These are phyloP conservation scores for Pterocarpus macrocarpus DNA, from an alignment of 306 rosid genomes.

Conservation along the genomic window DNA sequence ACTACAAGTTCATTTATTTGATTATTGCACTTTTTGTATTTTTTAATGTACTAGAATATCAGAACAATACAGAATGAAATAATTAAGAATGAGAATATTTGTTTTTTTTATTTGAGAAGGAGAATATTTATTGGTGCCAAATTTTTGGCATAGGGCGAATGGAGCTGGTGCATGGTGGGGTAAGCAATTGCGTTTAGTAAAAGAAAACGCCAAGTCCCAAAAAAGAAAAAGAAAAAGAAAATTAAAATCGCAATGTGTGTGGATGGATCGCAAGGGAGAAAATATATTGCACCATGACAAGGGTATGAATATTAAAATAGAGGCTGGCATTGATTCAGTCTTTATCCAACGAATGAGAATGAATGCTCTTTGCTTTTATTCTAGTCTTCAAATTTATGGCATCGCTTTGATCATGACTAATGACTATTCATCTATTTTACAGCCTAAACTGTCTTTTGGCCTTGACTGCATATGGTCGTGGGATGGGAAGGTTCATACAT, in stretches of 20 bases:
- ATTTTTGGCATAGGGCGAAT: not conserved
- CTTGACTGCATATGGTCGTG: no score
- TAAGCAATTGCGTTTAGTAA: not conserved
- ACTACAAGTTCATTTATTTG: no score
- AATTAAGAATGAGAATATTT: no score
- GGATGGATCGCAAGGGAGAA: not conserved
- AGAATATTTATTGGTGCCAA: not conserved
- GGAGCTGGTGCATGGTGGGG: not conserved
- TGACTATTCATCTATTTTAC: not conserved
- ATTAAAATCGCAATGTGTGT: no score
- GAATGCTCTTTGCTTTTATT: not conserved
- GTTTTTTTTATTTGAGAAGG: not conserved
- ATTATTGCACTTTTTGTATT: no score
- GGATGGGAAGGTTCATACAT: no score
- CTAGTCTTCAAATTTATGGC: not conserved
- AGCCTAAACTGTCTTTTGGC: not conserved
- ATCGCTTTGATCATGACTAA: conserved; percentile 21
- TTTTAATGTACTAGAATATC: not conserved
- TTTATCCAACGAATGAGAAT: conserved; percentile 14
- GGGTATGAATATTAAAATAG: not conserved
- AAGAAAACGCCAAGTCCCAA: no score
- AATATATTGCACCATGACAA: not conserved
- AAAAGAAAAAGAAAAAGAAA: no score
- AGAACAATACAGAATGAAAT: no score
- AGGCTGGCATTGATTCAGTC: conserved; percentile 15